These are phyloP conservation scores for Penicillium sp. DNA, from an alignment of 2,329 filamentous ascomycete species.

Conservation along the genomic window DNA sequence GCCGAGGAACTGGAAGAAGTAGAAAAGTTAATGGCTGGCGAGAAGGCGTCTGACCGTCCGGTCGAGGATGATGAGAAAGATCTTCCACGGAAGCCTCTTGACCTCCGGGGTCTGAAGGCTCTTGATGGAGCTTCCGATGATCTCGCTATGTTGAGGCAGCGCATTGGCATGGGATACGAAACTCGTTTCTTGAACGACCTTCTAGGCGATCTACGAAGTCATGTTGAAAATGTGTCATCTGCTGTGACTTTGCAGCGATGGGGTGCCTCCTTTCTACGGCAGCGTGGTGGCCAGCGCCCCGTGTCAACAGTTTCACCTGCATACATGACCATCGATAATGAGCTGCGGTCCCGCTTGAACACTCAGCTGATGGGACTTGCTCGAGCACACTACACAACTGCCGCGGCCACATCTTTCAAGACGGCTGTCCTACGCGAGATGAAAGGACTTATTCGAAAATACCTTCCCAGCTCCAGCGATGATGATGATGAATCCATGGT, in stretches of 20 bases:
- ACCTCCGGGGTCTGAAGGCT: slow-evolving; percentile 78
- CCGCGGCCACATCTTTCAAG: slow-evolving; percentile 82
- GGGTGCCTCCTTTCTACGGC: slow-evolving; percentile 76
- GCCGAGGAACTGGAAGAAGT: slow-evolving; percentile 77
- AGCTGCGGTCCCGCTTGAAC: slow-evolving; percentile 72
- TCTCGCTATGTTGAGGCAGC: slow-evolving; percentile 74
- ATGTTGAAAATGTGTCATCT: slow-evolving; percentile 73
- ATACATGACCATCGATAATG: slow-evolving; percentile 76
- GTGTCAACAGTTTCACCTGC: slow-evolving; percentile 74
- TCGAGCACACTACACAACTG: slow-evolving; percentile 76
- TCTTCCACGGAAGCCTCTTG: slow-evolving; percentile 57
- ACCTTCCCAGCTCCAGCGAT: slow-evolving; percentile 89
- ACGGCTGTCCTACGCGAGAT: slow-evolving; percentile 86
- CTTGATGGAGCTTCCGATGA: slow-evolving; percentile 81
- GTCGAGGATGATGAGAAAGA: slow-evolving; percentile 35
- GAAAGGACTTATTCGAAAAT: slow-evolving; percentile 79
- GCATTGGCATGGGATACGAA: slow-evolving; percentile 88
- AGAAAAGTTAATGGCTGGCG: slow-evolving; percentile 80
- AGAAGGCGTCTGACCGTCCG: slow-evolving; percentile 52
- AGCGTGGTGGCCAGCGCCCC: slow-evolving; percentile 70
- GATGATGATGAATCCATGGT: slow-evolving; percentile 92
- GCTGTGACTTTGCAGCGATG: slow-evolving; percentile 82
- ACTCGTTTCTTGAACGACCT: slow-evolving; percentile 77
- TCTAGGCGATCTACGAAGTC: slow-evolving; percentile 78
- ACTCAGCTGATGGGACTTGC: slow-evolving; percentile 79